These are phyloP conservation scores for Talaromyces adpressus DNA, from an alignment of 495 filamentous ascomycete genomes.

Conservation along the genomic window DNA sequence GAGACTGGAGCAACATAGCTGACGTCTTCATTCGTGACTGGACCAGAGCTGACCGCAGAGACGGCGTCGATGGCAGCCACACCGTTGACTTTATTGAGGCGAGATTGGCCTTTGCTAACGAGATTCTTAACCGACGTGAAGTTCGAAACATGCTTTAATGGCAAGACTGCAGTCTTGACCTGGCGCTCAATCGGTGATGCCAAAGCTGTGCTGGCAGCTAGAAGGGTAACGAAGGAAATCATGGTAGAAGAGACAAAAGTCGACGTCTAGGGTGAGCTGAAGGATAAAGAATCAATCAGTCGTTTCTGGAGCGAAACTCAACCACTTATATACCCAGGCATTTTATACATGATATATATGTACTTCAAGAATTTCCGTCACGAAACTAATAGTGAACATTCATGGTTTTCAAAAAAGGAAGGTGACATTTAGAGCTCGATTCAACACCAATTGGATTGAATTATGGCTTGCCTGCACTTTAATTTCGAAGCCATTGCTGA, in stretches of 20 bases:
- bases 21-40: constrained; percentile 1
- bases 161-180: background rate
- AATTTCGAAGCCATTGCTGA: background rate
- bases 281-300: background rate
- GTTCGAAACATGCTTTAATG: constrained; percentile 1
- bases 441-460: background rate
- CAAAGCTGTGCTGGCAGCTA: background rate
- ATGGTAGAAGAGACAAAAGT: background rate
- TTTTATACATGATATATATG: no score
- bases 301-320: background rate
- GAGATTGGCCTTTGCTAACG: constrained; percentile 1
- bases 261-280: background rate
- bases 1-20: background rate
- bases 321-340: background rate
- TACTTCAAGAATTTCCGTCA: no score
- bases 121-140: background rate
- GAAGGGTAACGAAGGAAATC: background rate
- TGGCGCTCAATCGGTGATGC: background rate
- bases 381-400: background rate
- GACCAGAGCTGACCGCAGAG: background rate
- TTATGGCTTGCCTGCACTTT: background rate
- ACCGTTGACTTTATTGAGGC: background rate
- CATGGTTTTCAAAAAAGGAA: background rate
- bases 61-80: background rate
- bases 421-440: background rate